A percentile compares a stretch with the other conserved stretches of the same genome.
These are phyloP conservation scores for Pistacia vera DNA, from an alignment of 345 rosid genomes.

Conservation along the genomic window DNA sequence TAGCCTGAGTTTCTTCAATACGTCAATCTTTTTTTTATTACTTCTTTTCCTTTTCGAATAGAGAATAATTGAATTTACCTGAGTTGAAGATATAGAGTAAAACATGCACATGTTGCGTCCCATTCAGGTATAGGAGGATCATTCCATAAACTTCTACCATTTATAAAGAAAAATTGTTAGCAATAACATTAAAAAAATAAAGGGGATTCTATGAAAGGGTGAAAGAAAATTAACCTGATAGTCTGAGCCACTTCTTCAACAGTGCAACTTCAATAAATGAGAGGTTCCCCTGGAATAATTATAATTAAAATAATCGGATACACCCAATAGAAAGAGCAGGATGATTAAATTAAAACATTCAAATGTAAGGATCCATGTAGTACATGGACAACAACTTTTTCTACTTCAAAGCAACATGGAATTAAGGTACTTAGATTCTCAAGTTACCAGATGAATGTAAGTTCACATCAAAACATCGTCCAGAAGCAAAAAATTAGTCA, in stretches of 20 bases:
- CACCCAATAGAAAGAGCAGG: slow-evolving; percentile 2
- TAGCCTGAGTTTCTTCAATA: background rate
- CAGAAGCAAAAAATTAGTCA: slow-evolving; percentile 4
- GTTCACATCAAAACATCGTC: background rate
- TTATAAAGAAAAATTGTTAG: background rate
- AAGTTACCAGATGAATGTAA: background rate
- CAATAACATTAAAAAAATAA: slow-evolving; percentile 11
- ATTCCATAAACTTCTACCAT: slow-evolving; percentile 88
- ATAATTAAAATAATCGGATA: slow-evolving; percentile 1
- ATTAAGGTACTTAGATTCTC: background rate
- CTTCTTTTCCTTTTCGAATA: background rate
- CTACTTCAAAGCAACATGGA: background rate
- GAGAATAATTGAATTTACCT: slow-evolving; percentile 40
- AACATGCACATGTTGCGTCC: slow-evolving; percentile 81
- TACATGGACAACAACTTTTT: background rate
- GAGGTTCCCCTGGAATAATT: slow-evolving; percentile 78
- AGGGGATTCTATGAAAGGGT: slow-evolving; percentile 2
- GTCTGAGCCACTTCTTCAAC: slow-evolving; percentile 72
- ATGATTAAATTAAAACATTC: slow-evolving; percentile 10
- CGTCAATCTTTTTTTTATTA: background rate
- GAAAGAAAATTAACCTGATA: slow-evolving; percentile 57
- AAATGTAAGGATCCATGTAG: background rate
- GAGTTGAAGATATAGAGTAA: slow-evolving; percentile 97
- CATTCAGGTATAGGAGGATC: slow-evolving; percentile 80
- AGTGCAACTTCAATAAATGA: slow-evolving; percentile 97